Percentiles rank a stretch among this genome's conserved stretches.
Evolutionary conservation across 495 filamentous ascomycete species (phyloP).

Genomic region (Penicillium roqueforti): DNA sequence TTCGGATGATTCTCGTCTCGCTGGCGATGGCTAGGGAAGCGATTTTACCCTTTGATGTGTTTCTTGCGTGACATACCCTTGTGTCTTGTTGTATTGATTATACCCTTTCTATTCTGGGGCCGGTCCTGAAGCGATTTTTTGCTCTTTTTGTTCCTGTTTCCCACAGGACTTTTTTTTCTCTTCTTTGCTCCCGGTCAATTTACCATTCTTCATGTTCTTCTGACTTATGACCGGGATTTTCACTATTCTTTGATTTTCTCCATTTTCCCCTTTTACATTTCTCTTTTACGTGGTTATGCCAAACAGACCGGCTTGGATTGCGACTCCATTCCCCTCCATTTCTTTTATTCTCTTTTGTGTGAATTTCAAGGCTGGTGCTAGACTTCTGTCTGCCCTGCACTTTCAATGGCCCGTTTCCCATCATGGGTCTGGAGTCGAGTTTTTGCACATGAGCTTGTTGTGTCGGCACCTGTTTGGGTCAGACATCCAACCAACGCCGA

Average conservation of each 20-base stretch:
- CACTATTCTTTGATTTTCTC: constrained; percentile 5
- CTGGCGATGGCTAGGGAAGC: constrained; percentile 25
- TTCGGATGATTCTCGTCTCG: constrained; percentile 15
- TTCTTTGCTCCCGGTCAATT: constrained; percentile 16
- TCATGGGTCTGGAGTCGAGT: constrained; percentile 15
- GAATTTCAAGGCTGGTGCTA: constrained; percentile 25
- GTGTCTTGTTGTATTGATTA: constrained; percentile 27
- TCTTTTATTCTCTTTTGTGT: constrained; percentile 29
- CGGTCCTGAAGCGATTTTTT: constrained; percentile 31
- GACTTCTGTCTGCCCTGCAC: constrained; percentile 22
- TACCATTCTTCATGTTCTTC: constrained; percentile 14
- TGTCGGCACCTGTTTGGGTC: constrained; percentile 16
- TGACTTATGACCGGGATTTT: constrained; percentile 21
- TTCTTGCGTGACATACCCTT: constrained; percentile 30
- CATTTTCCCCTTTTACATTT: background rate
- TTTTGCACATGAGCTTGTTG: constrained; percentile 16
- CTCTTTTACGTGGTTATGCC: constrained; percentile 42
- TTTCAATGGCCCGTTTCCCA: constrained; percentile 24
- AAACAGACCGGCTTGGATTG: constrained; percentile 38
- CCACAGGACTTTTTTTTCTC: constrained; percentile 14
- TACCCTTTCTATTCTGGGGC: constrained; percentile 34
- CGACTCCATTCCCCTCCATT: constrained; percentile 23
- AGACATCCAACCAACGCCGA: constrained; percentile 10
- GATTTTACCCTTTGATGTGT: constrained; percentile 20
- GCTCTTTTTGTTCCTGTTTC: constrained; percentile 17